Conservation (phyloP, 176 grass and related monocot species). For the Otatea glauca region DNA sequence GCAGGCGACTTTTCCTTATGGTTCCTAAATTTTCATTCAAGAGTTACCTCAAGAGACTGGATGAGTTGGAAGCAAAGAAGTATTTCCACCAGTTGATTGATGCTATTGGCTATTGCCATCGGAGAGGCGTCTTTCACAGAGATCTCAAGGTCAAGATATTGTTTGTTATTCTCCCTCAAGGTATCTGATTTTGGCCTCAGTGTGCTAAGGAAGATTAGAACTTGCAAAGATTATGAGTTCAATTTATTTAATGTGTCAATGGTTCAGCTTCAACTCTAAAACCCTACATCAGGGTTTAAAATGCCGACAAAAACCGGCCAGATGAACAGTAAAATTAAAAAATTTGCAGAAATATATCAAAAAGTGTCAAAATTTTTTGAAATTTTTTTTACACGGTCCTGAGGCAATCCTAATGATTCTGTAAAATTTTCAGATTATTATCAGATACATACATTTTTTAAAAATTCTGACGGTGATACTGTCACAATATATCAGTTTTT, state of each 20-base stretch:
- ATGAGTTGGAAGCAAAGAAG: slow-evolving; percentile 68
- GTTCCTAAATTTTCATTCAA: slow-evolving; percentile 12
- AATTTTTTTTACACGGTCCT: too few relatives aligned
- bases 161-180: slow-evolving; percentile 42
- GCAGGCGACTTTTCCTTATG: slow-evolving; percentile 10
- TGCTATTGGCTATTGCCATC: slow-evolving; percentile 76
- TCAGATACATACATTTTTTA: too few relatives aligned
- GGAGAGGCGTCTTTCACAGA: slow-evolving; percentile 70
- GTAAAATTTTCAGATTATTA: too few relatives aligned
- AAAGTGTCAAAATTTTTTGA: too few relatives aligned
- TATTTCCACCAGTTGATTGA: slow-evolving; percentile 88
- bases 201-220: slow-evolving; percentile 54
- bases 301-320: too few relatives aligned
- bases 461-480: too few relatives aligned
- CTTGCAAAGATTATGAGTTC: background rate
- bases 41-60: slow-evolving; percentile 59
- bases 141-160: slow-evolving; percentile 66
- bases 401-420: too few relatives aligned
- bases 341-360: too few relatives aligned
- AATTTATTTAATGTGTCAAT: background rate
- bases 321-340: too few relatives aligned
- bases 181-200: slow-evolving; percentile 80
- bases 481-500: too few relatives aligned
- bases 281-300: too few relatives aligned
- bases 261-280: background rate